Base-by-base conservation (phyloP, 2,329 filamentous ascomycete species). In the Pestalotiopsis fici region DNA sequence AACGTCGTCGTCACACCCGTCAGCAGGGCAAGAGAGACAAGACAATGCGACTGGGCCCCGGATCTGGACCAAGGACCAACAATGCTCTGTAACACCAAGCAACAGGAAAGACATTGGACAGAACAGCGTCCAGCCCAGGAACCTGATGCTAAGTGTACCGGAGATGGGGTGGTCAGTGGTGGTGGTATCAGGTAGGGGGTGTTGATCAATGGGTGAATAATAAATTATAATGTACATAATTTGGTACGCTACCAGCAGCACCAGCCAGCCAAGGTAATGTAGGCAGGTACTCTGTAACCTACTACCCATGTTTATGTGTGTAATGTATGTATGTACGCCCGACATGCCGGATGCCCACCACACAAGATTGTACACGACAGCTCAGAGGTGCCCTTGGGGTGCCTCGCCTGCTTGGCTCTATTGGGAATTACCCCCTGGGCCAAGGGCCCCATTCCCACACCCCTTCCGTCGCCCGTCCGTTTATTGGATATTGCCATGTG, bases 301-400 rank as follows among this genome's bases (percentile, higher is more conserved):
- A 62, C 28, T 12, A 18, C n/a, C 60, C 55, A 57, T 27, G 43
- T 50, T 50, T 50, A 50, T 50, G 43, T 50, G n/a, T 62, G 59
- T 28, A 62, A 28, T 28, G 18, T 37, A 62, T 59, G 37, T 54
- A 57, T 65, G 63, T 65, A 65, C 63, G 63, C 63, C 63, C 63
- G 56, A 65, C 21, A 59, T 31, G 27, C 50, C 21, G 62, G 62
- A 64, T 59, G 54, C 63, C 57, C 63, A 65, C 63, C 63, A 65
- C 63, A 65, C 63, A 65, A 35, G 50, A 59, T 39, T 54, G 35
- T 37, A 65, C 54, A 65, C 63, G 54, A 57, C 63, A 57, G 50
- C 35, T 7, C 54, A 21, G 57, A 65, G n/a, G 18, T 23, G 62
- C 62, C 35, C 43, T 64, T 55, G 55, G 55, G 62, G 39, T n/a